phyloP scores from a whole-genome alignment of 1,139 yeast species.

The Taphrina sp. region DNA sequence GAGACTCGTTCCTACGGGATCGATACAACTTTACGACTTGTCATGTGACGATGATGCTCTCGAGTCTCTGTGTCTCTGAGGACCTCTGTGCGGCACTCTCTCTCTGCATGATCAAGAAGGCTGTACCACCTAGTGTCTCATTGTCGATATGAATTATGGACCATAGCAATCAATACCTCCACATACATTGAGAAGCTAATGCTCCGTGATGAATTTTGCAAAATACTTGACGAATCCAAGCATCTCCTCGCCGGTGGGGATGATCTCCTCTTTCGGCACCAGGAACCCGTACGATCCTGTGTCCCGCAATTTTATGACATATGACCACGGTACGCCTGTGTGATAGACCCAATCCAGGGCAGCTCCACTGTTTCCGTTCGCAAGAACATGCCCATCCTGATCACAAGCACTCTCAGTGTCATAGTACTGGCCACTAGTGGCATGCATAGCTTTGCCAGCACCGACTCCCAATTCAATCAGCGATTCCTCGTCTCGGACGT shows the following conservation, averaged over 20 bases:
- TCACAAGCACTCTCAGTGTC: conserved; percentile 70
- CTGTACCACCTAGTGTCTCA: too few species aligned
- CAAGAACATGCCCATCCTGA: conserved; percentile 52
- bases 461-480: conserved; percentile 79
- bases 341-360: conserved; percentile 81
- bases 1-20: too few species aligned
- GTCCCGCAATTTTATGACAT: conserved; percentile 76
- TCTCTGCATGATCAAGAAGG: too few species aligned
- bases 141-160: too few species aligned
- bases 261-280: conserved; percentile 66
- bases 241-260: conserved; percentile 72
- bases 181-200: too few species aligned
- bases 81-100: too few species aligned
- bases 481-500: conserved; percentile 78
- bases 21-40: too few species aligned
- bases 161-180: too few species aligned
- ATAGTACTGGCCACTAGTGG: conserved; percentile 61
- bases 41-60: too few species aligned
- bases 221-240: conserved; percentile 69
- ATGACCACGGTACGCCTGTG: conserved; percentile 73
- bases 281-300: conserved; percentile 81
- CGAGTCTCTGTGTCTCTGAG: too few species aligned
- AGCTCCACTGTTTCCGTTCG: conserved; percentile 76
- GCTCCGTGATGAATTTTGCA: conserved; percentile 54
- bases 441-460: conserved; percentile 66